Conservation (phyloP, 768 basidiomycete species). For the Psilocybe sp. region DNA sequence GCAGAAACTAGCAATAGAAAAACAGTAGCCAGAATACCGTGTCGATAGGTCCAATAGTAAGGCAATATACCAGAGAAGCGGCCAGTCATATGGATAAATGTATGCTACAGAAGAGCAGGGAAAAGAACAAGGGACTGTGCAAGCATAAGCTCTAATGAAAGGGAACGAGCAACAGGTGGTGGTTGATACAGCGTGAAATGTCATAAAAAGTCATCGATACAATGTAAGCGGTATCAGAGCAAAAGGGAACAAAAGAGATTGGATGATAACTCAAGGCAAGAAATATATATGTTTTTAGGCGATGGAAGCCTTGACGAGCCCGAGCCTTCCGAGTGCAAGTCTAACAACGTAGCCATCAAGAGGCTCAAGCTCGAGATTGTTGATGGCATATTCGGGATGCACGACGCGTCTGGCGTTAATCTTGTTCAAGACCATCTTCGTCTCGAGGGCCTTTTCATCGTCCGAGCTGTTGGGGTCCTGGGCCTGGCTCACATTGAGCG, state of each 20-base stretch:
- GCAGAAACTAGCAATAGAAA: too few species aligned
- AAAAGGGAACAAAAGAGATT: background rate
- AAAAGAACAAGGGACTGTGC: too few species aligned
- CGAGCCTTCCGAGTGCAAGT: slow-evolving; percentile 53
- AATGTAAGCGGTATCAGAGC: background rate
- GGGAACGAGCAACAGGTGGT: background rate
- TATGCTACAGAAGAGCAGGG: too few species aligned
- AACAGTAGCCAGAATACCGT: background rate
- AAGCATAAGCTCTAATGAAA: background rate
- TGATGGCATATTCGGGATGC: slow-evolving; percentile 63
- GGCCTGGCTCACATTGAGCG: slow-evolving; percentile 23
- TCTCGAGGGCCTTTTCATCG: slow-evolving; percentile 36
- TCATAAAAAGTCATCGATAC: too few species aligned
- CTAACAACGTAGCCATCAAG: slow-evolving; percentile 58
- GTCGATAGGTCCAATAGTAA: too few species aligned
- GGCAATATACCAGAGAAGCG: too few species aligned
- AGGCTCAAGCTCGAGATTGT: slow-evolving; percentile 66
- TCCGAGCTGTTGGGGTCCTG: slow-evolving; percentile 26
- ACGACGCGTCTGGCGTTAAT: slow-evolving; percentile 70
- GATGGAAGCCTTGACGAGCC: slow-evolving; percentile 31
- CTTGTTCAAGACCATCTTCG: slow-evolving; percentile 58
- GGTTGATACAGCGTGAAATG: too few species aligned
- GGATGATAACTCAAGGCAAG: background rate
- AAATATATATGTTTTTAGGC: slow-evolving; percentile 1
- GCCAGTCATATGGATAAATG: too few species aligned